Percentiles rank a stretch among this genome's conserved stretches.
These are phyloP conservation scores for Alloascoidea africana DNA, from an alignment of 805 yeast species.

Conservation along the genomic window DNA sequence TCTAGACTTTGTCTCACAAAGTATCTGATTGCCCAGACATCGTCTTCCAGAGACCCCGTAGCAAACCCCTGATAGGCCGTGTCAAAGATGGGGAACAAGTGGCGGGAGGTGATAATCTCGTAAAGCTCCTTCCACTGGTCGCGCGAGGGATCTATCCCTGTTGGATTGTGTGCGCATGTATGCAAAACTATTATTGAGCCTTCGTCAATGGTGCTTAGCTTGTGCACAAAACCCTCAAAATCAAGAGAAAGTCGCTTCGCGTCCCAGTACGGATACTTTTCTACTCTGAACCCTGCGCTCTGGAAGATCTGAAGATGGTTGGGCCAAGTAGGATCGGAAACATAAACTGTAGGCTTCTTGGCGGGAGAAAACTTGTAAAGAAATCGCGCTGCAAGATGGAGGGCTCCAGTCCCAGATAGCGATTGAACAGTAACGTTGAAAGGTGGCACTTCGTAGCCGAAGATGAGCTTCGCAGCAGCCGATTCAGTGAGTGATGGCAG, in stretches of 20 bases:
- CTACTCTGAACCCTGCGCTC: slow-evolving; percentile 50
- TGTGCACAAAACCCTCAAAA: slow-evolving; percentile 45
- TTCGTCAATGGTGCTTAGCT: slow-evolving; percentile 49
- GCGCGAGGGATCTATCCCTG: slow-evolving; percentile 84
- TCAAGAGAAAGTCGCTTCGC: slow-evolving; percentile 53
- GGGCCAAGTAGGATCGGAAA: slow-evolving; percentile 95
- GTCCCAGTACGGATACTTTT: slow-evolving; percentile 79
- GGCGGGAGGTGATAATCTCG: slow-evolving; percentile 37
- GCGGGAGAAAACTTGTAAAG: slow-evolving; percentile 28
- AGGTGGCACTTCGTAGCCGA: slow-evolving; percentile 47
- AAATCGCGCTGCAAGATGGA: slow-evolving; percentile 74
- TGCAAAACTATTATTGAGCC: slow-evolving; percentile 79
- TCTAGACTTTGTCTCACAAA: slow-evolving; percentile 37
- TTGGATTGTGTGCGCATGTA: slow-evolving; percentile 97
- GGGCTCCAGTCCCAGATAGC: slow-evolving; percentile 81
- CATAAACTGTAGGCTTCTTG: slow-evolving; percentile 35
- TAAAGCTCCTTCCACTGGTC: slow-evolving; percentile 70
- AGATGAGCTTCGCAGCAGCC: slow-evolving; percentile 52
- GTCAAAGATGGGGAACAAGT: slow-evolving; percentile 77
- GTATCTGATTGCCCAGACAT: slow-evolving; percentile 66
- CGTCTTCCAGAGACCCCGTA: slow-evolving; percentile 69
- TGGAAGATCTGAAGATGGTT: slow-evolving; percentile 81
- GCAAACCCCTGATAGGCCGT: slow-evolving; percentile 98
- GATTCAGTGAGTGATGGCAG: slow-evolving; percentile 48
- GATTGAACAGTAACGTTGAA: slow-evolving; percentile 53